A percentile compares a stretch with the other conserved stretches of the same genome.
Evolutionary conservation across 2,329 filamentous ascomycete species (phyloP).

Genomic region (Alternaria postmessia): DNA sequence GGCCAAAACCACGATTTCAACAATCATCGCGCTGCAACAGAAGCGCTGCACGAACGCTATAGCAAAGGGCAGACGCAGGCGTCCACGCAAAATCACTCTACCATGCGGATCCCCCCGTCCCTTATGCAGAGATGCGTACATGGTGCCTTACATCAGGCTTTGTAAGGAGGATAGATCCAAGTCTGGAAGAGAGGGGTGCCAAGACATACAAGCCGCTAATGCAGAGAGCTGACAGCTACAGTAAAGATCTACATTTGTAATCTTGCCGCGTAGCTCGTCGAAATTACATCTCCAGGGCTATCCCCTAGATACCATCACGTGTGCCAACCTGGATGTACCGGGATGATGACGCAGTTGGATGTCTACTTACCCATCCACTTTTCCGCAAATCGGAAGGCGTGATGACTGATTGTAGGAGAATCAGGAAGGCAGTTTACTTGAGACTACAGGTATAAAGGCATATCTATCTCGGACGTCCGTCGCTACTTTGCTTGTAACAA

Average conservation of each 20-base stretch:
- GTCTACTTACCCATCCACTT: neutral
- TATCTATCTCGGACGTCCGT: neutral
- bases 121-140: neutral
- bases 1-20: neutral
- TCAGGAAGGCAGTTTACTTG: neutral
- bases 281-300: neutral
- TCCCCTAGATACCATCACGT: neutral
- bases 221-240: neutral
- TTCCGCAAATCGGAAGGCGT: neutral
- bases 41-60: neutral
- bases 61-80: neutral
- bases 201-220: neutral
- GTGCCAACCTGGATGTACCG: neutral
- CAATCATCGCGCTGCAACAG: neutral
- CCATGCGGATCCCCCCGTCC: neutral
- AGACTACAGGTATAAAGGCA: neutral
- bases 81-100: neutral
- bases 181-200: neutral
- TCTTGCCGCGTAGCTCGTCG: neutral
- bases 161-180: neutral
- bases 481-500: neutral
- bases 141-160: neutral
- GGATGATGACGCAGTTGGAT: neutral
- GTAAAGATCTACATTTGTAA: neutral
- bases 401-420: neutral